These are phyloP conservation scores for Magnusiomyces fungicola DNA, from an alignment of 1,139 yeast species.

Conservation along the genomic window DNA sequence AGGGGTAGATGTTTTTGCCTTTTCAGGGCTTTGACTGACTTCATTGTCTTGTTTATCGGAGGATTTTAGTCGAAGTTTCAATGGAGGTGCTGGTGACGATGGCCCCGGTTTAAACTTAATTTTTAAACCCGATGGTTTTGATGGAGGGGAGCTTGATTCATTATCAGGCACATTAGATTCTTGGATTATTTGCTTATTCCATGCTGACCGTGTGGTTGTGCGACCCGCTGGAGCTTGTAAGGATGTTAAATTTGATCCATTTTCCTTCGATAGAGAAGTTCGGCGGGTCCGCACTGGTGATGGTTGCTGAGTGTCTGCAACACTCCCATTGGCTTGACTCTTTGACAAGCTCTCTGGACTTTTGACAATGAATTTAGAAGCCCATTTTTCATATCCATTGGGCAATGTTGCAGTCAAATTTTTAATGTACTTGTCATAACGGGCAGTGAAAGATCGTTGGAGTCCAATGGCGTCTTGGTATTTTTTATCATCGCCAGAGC, in stretches of 20 bases:
- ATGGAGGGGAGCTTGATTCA: not conserved
- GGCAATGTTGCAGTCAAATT: slow-evolving; percentile 20
- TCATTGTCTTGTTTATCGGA: not conserved
- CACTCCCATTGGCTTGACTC: too few relatives aligned
- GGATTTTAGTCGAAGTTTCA: not conserved
- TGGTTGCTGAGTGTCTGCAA: too few relatives aligned
- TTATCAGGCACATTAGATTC: not conserved
- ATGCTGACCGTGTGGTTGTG: not conserved
- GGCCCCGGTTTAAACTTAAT: not conserved
- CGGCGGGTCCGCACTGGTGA: too few relatives aligned
- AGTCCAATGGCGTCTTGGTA: not conserved
- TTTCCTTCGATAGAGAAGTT: too few relatives aligned
- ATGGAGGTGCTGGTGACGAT: not conserved
- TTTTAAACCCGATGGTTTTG: not conserved
- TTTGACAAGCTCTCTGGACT: too few relatives aligned
- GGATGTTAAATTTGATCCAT: too few relatives aligned
- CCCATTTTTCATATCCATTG: not conserved
- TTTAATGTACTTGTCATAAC: not conserved
- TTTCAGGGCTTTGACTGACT: not conserved
- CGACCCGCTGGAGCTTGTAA: not conserved
- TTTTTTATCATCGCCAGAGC: not conserved
- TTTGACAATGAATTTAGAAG: not conserved
- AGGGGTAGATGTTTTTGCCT: not conserved
- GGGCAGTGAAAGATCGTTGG: not conserved
- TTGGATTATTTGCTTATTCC: not conserved